Percentiles rank a stretch among this genome's conserved stretches.
phyloP scores from a whole-genome alignment of 352 stramenopile genomes.

The Thalassiosira tumida region DNA sequence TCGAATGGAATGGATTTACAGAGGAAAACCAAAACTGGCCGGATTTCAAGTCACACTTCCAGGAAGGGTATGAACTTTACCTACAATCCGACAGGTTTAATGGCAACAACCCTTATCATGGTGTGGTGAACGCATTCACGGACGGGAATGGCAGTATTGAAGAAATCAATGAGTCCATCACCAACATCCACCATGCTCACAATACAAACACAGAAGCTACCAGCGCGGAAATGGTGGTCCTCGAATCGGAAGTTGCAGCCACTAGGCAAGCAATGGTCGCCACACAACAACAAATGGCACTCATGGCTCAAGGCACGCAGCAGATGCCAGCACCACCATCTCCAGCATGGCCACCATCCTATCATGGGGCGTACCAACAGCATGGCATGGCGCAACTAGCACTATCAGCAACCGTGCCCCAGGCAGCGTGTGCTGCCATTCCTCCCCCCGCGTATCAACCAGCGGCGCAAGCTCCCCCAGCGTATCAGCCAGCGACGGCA shows the following conservation, averaged over 20 bases:
- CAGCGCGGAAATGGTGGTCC: neutral
- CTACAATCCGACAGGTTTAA: neutral
- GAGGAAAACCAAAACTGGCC: neutral
- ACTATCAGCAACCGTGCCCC: no score
- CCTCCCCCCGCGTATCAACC: no score
- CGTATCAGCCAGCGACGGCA: no score
- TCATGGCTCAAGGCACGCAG: neutral
- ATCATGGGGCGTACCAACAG: neutral
- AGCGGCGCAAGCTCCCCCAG: no score
- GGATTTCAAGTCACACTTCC: neutral
- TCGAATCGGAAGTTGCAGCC: neutral
- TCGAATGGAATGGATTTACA: neutral
- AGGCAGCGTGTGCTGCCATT: no score
- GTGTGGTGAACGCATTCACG: neutral
- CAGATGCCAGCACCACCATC: neutral
- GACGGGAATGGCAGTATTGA: neutral
- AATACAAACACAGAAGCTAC: neutral
- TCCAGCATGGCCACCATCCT: neutral
- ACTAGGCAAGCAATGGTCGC: neutral
- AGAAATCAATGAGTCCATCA: neutral
- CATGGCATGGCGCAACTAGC: no score
- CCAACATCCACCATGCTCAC: neutral
- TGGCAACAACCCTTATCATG: neutral
- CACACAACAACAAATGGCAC: neutral
- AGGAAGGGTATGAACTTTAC: neutral